phyloP scores from a whole-genome alignment of 106 monocot species.

The Apostasia ramifera region DNA sequence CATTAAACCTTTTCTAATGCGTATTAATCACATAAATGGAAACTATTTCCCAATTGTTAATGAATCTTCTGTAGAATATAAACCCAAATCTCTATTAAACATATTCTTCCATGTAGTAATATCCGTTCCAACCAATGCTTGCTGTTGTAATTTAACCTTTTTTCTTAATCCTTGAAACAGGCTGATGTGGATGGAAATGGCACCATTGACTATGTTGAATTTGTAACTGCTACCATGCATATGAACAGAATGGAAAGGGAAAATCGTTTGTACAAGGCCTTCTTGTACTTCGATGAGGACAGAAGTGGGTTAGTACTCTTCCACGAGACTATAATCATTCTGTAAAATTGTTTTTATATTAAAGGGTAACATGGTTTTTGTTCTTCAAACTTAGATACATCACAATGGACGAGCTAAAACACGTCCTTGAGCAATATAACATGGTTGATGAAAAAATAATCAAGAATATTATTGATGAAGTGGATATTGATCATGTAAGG shows the following conservation, averaged over 20 bases:
- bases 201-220: constrained; percentile 75
- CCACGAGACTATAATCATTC: neutral
- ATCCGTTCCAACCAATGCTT: too few species aligned
- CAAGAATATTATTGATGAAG: constrained; percentile 74
- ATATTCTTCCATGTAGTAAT: too few species aligned
- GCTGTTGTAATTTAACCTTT: too few species aligned
- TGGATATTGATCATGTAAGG: constrained; percentile 67
- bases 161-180: constrained; percentile 16
- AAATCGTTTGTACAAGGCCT: constrained; percentile 64
- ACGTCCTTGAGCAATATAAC: constrained; percentile 62
- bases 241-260: constrained; percentile 78
- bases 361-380: neutral
- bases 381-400: constrained; percentile 40
- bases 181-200: constrained; percentile 93
- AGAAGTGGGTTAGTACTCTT: constrained; percentile 52
- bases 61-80: too few species aligned
- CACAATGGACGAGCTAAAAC: constrained; percentile 73
- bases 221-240: constrained; percentile 80
- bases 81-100: too few species aligned
- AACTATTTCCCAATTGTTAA: too few species aligned
- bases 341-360: neutral
- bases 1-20: too few species aligned
- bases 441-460: constrained; percentile 54
- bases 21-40: too few species aligned
- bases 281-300: constrained; percentile 82